Percentiles rank a stretch among this genome's conserved stretches.
Evolutionary conservation across 208 protist species (phyloP).

Genomic region (Leishmania lainsoni): DNA sequence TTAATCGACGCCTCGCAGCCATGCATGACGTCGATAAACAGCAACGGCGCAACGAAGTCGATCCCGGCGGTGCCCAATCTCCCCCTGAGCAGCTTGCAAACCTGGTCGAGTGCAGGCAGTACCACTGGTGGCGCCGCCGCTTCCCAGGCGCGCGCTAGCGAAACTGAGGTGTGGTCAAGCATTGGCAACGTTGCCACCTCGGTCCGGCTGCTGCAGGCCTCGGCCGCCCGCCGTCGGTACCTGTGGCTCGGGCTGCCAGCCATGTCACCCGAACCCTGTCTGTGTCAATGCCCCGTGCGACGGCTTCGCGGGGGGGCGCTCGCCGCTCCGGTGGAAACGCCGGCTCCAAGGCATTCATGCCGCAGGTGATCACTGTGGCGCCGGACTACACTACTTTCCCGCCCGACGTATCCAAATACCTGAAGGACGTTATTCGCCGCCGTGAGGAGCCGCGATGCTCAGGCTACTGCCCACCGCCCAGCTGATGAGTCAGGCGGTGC

Average conservation of each 20-base stretch:
- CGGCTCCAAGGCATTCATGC: slow-evolving; percentile 19
- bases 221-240: background rate
- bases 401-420: slow-evolving; percentile 52
- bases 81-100: slow-evolving; percentile 8
- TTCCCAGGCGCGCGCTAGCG: slow-evolving; percentile 1
- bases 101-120: slow-evolving; percentile 3
- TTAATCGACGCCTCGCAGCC: background rate
- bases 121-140: slow-evolving; percentile 8
- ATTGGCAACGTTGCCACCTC: background rate
- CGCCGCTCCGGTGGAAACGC: slow-evolving; percentile 4
- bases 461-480: slow-evolving; percentile 67
- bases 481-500: slow-evolving; percentile 52
- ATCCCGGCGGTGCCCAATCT: slow-evolving; percentile 14
- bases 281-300: slow-evolving; percentile 12
- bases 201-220: background rate
- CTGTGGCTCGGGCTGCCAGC: background rate
- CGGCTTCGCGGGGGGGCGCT: background rate
- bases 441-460: slow-evolving; percentile 53
- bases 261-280: slow-evolving; percentile 1
- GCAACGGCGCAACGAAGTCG: slow-evolving; percentile 3
- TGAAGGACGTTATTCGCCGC: slow-evolving; percentile 58
- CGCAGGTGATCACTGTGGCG: slow-evolving; percentile 13
- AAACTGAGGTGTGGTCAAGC: background rate
- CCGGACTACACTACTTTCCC: slow-evolving; percentile 29
- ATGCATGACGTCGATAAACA: background rate